These are phyloP conservation scores for Boletus edulis DNA, from an alignment of 768 basidiomycete species.

Conservation along the genomic window DNA sequence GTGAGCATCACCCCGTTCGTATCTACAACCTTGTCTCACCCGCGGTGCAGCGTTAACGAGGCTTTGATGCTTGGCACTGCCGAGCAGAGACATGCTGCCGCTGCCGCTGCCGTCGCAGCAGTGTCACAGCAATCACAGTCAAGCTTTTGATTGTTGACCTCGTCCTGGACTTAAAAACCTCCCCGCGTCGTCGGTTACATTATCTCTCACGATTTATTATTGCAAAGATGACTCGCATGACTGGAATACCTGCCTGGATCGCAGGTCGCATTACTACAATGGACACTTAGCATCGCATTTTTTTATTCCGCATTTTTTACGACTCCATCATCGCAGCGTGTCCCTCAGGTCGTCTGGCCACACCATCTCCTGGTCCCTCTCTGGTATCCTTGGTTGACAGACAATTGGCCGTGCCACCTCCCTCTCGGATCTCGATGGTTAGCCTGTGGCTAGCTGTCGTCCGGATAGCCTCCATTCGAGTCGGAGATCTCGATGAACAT, in stretches of 20 bases:
- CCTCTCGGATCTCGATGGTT: slow-evolving; percentile 31
- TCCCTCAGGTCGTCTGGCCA: slow-evolving; percentile 24
- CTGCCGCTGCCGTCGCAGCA: slow-evolving; percentile 55
- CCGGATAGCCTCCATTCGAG: slow-evolving; percentile 15
- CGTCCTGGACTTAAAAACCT: slow-evolving; percentile 23
- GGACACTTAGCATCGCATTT: slow-evolving; percentile 39
- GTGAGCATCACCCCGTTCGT: slow-evolving; percentile 28
- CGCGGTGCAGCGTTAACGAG: slow-evolving; percentile 65
- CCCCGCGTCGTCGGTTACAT: slow-evolving; percentile 31
- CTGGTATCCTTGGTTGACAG: slow-evolving; percentile 23
- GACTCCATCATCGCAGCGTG: slow-evolving; percentile 23
- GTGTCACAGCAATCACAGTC: slow-evolving; percentile 43
- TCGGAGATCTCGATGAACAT: slow-evolving; percentile 46
- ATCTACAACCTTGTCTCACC: background rate
- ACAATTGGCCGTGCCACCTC: slow-evolving; percentile 57
- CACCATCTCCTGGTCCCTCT: slow-evolving; percentile 8
- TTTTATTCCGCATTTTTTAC: slow-evolving; percentile 45
- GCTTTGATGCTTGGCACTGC: slow-evolving; percentile 84
- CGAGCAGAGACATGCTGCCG: slow-evolving; percentile 63
- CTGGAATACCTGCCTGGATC: slow-evolving; percentile 54
- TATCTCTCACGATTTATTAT: slow-evolving; percentile 38
- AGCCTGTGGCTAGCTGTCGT: slow-evolving; percentile 40
- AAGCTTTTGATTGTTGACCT: slow-evolving; percentile 43
- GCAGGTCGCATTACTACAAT: slow-evolving; percentile 55
- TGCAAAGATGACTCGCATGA: slow-evolving; percentile 38